A percentile compares a stretch with the other conserved stretches of the same genome.
These are phyloP conservation scores for Cutaneotrichosporon daszewskae DNA, from an alignment of 1,284 basidiomycete species.

Conservation along the genomic window DNA sequence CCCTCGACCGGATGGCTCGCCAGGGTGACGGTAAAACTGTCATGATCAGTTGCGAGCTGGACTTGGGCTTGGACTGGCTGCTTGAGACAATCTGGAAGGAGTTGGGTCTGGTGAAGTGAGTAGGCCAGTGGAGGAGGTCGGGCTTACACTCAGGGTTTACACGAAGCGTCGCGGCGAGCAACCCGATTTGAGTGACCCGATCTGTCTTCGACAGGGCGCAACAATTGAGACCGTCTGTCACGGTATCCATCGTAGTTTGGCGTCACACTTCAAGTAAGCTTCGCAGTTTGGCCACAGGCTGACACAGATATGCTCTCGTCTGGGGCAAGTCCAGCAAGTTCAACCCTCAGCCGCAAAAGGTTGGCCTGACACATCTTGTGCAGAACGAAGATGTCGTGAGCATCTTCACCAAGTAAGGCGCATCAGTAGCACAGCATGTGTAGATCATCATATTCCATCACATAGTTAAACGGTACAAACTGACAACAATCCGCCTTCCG, in stretches of 20 bases:
- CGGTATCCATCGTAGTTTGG: conserved; percentile 82
- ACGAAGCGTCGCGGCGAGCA: conserved; percentile 94
- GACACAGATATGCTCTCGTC: conserved; percentile 82
- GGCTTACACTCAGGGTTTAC: conserved; percentile 57
- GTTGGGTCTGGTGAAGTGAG: conserved; percentile 67
- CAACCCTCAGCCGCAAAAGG: conserved; percentile 87
- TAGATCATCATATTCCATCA: no score
- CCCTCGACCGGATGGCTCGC: conserved; percentile 79
- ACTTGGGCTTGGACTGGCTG: conserved; percentile 80
- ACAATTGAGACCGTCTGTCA: conserved; percentile 93
- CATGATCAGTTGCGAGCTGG: conserved; percentile 91
- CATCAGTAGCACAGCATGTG: no score
- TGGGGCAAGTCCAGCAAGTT: conserved; percentile 92
- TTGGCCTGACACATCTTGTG: conserved; percentile 75
- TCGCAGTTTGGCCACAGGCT: conserved; percentile 49
- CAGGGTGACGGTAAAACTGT: conserved; percentile 67
- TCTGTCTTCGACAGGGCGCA: conserved; percentile 84
- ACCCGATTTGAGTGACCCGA: conserved; percentile 86
- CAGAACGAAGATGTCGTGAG: conserved; percentile 81
- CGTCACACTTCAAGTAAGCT: conserved; percentile 77
- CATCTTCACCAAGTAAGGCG: conserved; percentile 47
- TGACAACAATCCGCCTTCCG: no score
- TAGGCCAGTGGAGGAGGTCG: neutral
- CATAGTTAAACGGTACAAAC: no score
- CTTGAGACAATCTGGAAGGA: conserved; percentile 87